Conservation (phyloP, 78 protist genomes). For the Thecamonas trahens region DNA sequence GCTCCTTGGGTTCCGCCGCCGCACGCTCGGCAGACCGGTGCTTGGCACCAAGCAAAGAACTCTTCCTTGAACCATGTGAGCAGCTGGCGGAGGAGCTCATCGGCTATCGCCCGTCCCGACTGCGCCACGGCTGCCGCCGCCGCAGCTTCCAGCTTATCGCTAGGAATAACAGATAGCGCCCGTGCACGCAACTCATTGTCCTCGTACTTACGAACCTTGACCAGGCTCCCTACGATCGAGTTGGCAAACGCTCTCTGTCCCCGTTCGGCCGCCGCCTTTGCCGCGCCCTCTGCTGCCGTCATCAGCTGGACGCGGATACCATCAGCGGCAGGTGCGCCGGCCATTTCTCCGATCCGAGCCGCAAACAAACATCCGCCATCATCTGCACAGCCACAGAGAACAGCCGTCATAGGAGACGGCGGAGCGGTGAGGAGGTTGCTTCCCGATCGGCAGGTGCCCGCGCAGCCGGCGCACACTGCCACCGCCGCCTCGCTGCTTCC, state of each 20-base stretch:
- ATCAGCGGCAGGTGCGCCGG: no score
- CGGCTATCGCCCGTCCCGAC: no score
- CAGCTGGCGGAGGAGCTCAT: conserved; percentile 2
- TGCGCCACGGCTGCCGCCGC: background rate
- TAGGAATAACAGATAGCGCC: background rate
- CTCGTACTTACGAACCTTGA: background rate
- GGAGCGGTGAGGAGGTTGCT: no score
- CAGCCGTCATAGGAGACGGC: no score
- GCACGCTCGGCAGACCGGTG: conserved; percentile 10
- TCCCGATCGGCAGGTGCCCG: no score
- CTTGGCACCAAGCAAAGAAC: conserved; percentile 30
- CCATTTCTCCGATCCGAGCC: no score
- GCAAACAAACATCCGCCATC: no score
- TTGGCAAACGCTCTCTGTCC: background rate
- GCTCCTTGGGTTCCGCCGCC: background rate
- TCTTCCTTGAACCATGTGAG: conserved; percentile 32
- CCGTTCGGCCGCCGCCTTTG: background rate
- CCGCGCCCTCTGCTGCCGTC: no score
- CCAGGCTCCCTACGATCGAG: background rate
- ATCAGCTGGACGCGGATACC: no score
- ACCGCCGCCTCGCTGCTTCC: no score
- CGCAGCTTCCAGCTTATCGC: background rate
- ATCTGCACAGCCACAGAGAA: no score
- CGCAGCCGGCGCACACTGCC: no score
- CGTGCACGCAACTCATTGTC: background rate